Evolutionary conservation across 495 filamentous ascomycete species (phyloP), one percentile per base, ranked within the genome.

Genomic region (Podospora pseudocomata): DNA sequence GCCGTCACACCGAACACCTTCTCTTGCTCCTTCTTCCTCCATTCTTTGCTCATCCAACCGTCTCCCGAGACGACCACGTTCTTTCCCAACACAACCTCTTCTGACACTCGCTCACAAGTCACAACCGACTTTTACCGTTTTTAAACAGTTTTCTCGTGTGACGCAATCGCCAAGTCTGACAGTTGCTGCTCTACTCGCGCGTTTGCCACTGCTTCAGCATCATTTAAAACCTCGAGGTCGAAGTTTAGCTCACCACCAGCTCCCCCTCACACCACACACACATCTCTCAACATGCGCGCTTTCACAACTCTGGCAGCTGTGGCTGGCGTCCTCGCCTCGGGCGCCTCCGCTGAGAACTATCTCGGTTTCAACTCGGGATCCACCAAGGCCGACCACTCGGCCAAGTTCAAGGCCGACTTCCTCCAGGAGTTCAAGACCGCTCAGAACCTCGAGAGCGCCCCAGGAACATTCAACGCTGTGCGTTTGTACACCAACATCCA

Each of bases 401-500:
- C 83, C 77, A 86, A 86, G 75, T 80, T 80, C 73, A 78, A 80
- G 73, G 61, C 71, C 15, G 80, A 86, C 73, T 86, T 79, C 72
- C 61, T 73, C 60, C 70, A 70, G 34, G 83, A 82, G 70, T 85
- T 86, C 79, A 77, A 73, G 59, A 79, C 80, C 0, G 76, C 82
- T 30, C 77, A 82, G 72, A 64, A 65, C 71, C 81, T 85, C 18
- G 59, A 72, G 55, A 75, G 73, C 59, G 73, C 79, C 16, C 82
- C 82, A 6, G 82, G 82, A 61, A 73, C 73, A 62, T 84, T 85
- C 79, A 80, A 82, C 72, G 74, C 77, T 68, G 83, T 81, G 53
- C 75, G 80, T 34, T 70, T 86, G 44, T 86, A 83, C 79, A 85
- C 84, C 68, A 78, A 82, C 72, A 79, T 82, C 71, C 84, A 86